phyloP scores from a whole-genome alignment of 768 basidiomycete genomes.

The Boletus tomentosulus region DNA sequence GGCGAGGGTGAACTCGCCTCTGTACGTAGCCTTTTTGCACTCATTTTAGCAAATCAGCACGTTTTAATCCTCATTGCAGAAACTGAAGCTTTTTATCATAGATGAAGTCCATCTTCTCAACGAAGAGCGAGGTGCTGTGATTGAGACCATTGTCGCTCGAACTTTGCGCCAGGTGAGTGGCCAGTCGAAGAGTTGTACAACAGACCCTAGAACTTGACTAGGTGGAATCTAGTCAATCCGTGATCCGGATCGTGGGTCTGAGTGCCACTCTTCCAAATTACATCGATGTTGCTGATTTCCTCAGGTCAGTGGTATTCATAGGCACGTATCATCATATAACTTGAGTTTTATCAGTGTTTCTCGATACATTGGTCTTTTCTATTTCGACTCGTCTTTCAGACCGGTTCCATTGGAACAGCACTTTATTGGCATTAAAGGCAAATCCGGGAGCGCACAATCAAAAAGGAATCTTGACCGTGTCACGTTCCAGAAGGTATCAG shows the following conservation, averaged over 20 bases:
- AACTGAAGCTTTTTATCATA: conserved; percentile 90
- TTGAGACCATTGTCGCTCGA: conserved; percentile 96
- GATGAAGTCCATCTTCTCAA: conserved; percentile 97
- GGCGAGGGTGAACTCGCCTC: conserved; percentile 96
- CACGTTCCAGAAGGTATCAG: conserved; percentile 86
- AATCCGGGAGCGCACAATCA: conserved; percentile 66
- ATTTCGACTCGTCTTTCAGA: conserved; percentile 95
- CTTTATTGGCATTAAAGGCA: conserved; percentile 91
- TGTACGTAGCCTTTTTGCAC: conserved; percentile 41
- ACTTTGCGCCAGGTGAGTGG: conserved; percentile 78
- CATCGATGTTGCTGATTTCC: conserved; percentile 90
- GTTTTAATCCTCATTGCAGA: conserved; percentile 41
- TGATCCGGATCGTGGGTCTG: conserved; percentile 93
- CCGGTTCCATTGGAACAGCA: conserved; percentile 97
- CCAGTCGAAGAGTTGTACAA: not conserved
- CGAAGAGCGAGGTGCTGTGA: conserved; percentile 96
- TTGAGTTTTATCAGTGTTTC: conserved; percentile 61
- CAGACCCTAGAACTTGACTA: conserved; percentile 25
- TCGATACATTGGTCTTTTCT: conserved; percentile 83
- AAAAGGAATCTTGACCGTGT: conserved; percentile 84
- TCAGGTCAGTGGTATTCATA: conserved; percentile 51
- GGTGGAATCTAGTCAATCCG: conserved; percentile 95
- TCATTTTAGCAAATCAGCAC: not conserved
- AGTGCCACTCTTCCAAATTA: conserved; percentile 98
- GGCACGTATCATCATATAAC: not conserved